phyloP scores from a whole-genome alignment of 2,329 filamentous ascomycete species.

The Colletotrichum noveboracense region DNA sequence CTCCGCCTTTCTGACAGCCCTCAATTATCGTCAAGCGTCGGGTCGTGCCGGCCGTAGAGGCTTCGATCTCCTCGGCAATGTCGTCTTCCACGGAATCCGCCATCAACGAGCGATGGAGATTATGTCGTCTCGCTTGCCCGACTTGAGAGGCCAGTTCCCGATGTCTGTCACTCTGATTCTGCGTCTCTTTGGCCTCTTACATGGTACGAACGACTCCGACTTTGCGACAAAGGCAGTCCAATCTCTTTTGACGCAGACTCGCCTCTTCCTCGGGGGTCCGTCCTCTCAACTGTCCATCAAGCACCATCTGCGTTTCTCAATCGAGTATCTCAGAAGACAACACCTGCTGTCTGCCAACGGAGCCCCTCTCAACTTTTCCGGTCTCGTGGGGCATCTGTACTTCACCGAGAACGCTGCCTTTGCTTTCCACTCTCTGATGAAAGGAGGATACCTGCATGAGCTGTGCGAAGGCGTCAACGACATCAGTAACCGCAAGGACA shows the following conservation, averaged over 20 bases:
- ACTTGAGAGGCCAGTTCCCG: slow-evolving; percentile 79
- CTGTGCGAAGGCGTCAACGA: slow-evolving; percentile 64
- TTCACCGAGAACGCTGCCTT: slow-evolving; percentile 79
- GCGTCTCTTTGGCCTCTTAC: slow-evolving; percentile 69
- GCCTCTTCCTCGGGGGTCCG: slow-evolving; percentile 73
- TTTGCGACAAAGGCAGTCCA: slow-evolving; percentile 69
- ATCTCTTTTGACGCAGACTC: slow-evolving; percentile 71
- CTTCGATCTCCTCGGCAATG: slow-evolving; percentile 81
- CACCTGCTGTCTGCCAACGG: slow-evolving; percentile 66
- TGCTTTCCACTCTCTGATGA: slow-evolving; percentile 77
- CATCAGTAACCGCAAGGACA: slow-evolving; percentile 43
- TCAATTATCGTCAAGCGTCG: slow-evolving; percentile 79
- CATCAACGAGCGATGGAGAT: slow-evolving; percentile 68
- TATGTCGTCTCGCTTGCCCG: slow-evolving; percentile 75
- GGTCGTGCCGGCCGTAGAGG: slow-evolving; percentile 81
- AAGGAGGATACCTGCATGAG: slow-evolving; percentile 69
- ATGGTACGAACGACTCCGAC: slow-evolving; percentile 67
- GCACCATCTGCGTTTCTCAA: slow-evolving; percentile 80
- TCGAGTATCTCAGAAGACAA: slow-evolving; percentile 78
- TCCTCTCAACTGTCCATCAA: slow-evolving; percentile 72
- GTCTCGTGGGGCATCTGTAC: slow-evolving; percentile 74
- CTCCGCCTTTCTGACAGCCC: slow-evolving; percentile 73
- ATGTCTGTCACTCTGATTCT: slow-evolving; percentile 77
- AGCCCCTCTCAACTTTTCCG: slow-evolving; percentile 74
- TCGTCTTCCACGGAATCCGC: slow-evolving; percentile 75